Evolutionary conservation across 1,284 basidiomycete species (phyloP).

Genomic region (Cryptococcus sp.): DNA sequence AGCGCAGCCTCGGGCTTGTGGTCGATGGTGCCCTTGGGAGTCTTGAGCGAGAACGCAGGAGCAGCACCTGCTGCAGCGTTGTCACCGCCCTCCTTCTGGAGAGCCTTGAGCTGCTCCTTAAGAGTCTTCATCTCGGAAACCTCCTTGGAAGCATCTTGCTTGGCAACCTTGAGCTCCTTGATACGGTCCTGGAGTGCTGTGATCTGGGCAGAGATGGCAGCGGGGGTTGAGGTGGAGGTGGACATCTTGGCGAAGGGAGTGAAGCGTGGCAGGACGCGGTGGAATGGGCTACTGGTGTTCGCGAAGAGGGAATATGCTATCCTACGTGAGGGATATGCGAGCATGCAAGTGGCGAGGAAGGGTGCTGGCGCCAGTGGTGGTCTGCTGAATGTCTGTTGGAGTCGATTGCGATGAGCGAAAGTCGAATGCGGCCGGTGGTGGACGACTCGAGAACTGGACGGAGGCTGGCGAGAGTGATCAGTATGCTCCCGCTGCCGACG

Average conservation of each 20-base stretch:
- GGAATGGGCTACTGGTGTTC: too few species aligned
- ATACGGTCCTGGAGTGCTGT: constrained; percentile 43
- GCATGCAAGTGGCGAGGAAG: too few species aligned
- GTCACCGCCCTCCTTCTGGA: constrained; percentile 16
- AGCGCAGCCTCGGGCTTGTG: constrained; percentile 94
- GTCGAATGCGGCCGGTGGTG: too few species aligned
- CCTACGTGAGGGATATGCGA: too few species aligned
- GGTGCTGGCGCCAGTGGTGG: too few species aligned
- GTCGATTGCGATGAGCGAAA: too few species aligned
- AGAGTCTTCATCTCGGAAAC: constrained; percentile 48
- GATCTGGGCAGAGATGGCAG: constrained; percentile 35
- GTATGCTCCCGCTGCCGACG: too few species aligned
- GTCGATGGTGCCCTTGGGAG: constrained; percentile 82
- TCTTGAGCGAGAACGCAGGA: constrained; percentile 31
- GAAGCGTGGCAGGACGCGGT: neutral
- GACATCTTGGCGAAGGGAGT: constrained; percentile 12
- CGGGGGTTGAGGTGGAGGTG: constrained; percentile 4
- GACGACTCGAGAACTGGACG: too few species aligned
- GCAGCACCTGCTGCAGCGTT: constrained; percentile 36
- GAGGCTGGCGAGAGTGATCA: too few species aligned
- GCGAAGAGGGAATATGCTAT: too few species aligned
- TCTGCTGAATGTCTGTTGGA: too few species aligned
- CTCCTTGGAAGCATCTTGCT: constrained; percentile 45
- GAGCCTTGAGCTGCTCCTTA: constrained; percentile 39
- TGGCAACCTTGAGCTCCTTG: constrained; percentile 46